A percentile compares a stretch with the other conserved stretches of the same genome.
Evolutionary conservation across 139 green algal genomes (phyloP).

Genomic region (Chlorokybus atmophyticus): DNA sequence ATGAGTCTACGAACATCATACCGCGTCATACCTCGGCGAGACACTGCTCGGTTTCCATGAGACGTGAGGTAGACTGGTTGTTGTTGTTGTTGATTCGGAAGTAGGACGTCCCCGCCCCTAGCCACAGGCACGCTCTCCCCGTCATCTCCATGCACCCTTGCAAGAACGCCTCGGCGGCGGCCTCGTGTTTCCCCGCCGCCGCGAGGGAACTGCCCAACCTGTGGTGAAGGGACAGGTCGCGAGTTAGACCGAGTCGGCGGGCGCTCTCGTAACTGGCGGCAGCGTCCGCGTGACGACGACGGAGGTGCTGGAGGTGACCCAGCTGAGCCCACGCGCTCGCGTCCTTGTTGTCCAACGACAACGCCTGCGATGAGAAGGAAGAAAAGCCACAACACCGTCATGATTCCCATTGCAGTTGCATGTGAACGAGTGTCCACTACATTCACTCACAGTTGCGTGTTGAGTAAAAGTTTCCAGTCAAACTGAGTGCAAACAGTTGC

Average conservation of each 20-base stretch:
- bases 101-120: neutral
- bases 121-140: neutral
- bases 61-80: too few relatives aligned
- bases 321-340: neutral
- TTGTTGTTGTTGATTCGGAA: neutral
- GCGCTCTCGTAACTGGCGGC: neutral
- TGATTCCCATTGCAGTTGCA: too few relatives aligned
- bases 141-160: neutral
- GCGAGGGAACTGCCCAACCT: neutral
- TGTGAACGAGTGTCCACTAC: too few relatives aligned
- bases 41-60: neutral
- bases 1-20: too few relatives aligned
- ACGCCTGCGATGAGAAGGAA: too few relatives aligned
- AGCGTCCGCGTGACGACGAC: neutral
- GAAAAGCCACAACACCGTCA: too few relatives aligned
- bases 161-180: neutral
- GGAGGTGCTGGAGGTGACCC: neutral
- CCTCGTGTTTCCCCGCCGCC: neutral
- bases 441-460: too few relatives aligned
- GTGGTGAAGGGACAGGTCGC: neutral
- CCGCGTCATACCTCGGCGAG: too few relatives aligned
- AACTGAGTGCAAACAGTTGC: too few relatives aligned
- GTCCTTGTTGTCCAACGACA: constrained; percentile 1
- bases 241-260: neutral
- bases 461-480: too few relatives aligned